phyloP scores from a whole-genome alignment of 345 rosid genomes.

The Brassica incana region DNA sequence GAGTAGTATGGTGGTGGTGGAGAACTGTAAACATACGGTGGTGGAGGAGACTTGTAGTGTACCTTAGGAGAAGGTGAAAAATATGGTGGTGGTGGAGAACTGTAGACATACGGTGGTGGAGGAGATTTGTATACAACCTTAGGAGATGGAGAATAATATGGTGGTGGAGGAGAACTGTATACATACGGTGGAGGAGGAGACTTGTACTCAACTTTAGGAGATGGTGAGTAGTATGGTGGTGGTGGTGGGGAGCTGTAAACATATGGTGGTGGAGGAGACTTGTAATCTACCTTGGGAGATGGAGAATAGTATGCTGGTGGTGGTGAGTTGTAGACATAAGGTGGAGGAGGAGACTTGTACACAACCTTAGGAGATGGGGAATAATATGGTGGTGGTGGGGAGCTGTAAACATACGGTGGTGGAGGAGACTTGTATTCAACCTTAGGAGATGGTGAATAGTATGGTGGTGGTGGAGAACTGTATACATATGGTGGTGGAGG shows the following conservation, averaged over 20 bases:
- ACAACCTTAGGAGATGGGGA: background rate
- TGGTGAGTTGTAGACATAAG: slow-evolving; percentile 9
- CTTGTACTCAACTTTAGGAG: background rate
- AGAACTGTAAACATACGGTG: slow-evolving; percentile 8
- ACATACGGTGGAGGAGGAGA: slow-evolving; percentile 16
- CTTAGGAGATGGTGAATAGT: slow-evolving; percentile 7
- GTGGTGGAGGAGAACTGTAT: slow-evolving; percentile 12
- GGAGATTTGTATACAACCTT: slow-evolving; percentile 1
- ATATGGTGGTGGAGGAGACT: slow-evolving; percentile 19
- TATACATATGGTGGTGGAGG: slow-evolving; percentile 17
- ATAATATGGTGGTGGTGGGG: slow-evolving; percentile 30
- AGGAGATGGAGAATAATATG: slow-evolving; percentile 6
- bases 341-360: slow-evolving; percentile 23
- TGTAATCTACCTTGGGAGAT: background rate
- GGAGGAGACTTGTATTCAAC: slow-evolving; percentile 12
- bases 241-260: slow-evolving; percentile 6
- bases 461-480: slow-evolving; percentile 24
- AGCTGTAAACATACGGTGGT: slow-evolving; percentile 16
- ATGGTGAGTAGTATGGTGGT: slow-evolving; percentile 11
- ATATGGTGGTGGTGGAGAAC: slow-evolving; percentile 18
- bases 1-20: slow-evolving; percentile 26
- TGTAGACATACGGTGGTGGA: slow-evolving; percentile 18
- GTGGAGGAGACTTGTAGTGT: slow-evolving; percentile 10
- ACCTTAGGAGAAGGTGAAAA: background rate
- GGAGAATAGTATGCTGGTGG: slow-evolving; percentile 28